Base-by-base conservation (phyloP, 768 basidiomycete species). In the Zangia roseola region DNA sequence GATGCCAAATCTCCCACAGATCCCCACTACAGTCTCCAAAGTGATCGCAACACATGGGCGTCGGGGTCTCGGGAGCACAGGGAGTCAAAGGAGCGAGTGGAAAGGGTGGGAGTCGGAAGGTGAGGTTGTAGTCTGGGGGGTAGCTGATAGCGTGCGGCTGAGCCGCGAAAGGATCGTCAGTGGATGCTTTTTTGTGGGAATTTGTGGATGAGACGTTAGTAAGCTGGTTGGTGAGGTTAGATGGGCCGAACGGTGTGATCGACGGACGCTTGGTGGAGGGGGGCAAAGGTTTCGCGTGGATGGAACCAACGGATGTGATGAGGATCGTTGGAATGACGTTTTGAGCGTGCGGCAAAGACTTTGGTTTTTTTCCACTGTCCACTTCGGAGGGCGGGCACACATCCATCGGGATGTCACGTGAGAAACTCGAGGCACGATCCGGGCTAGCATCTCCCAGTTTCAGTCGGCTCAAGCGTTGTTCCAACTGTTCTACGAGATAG, bases 301-400 rank as follows among this genome's bases (percentile, higher is more conserved):
- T 57, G 26, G 62, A 60, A 13, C 52, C 61, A 20, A 52, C 63
- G 33, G 62, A 64, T 2, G 62, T 65, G 47, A 64, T 37, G 16
- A 64, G 30, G 40, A 64, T 64, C 44, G 40, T 51, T 1, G 62
- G 62, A 17, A 63, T 40, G 28, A 19, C n/a, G 10, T 43, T 47
- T 19, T 57, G 46, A 14, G 49, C 39, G 21, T 25, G 16, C 16
- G 21, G 16, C 3, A 30, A 23, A 19, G 40, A 26, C 13, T 2
- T 8, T 6, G 37, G 34, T 21, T 43, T 25, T 0, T 19, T 19
- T 37, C 10, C 19, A 26, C 16, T 10, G 8, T 5, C 26, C 6
- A 10, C 30, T 14, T 21, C 34, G 26, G 30, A 37, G 26, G 7
- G 24, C 17, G 2, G 7, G 26, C 21, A 41, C 9, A 13, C 30